Percentiles rank a stretch among this genome's conserved stretches.
Evolutionary conservation across 2,329 filamentous ascomycete genomes (phyloP).

Genomic region (Boeremia lycopersici): DNA sequence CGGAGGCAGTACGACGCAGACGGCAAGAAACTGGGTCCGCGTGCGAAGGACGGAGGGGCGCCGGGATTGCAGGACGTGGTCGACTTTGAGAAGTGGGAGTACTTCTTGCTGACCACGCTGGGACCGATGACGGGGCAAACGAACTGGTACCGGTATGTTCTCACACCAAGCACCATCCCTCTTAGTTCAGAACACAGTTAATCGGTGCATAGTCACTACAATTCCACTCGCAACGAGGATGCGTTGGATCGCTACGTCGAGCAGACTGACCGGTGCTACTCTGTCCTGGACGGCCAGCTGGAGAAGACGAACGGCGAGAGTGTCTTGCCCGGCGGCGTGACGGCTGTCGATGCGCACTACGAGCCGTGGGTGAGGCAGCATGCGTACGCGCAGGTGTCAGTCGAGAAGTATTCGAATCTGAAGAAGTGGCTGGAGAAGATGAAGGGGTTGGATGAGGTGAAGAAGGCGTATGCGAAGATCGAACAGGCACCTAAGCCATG

Average conservation of each 20-base stretch:
- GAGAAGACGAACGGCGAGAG: constrained; percentile 10
- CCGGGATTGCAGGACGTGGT: constrained; percentile 4
- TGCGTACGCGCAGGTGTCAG: constrained; percentile 10
- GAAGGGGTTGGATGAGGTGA: constrained; percentile 26
- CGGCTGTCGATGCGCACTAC: constrained; percentile 13
- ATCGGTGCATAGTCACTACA: constrained; percentile 7
- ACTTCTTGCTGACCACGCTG: constrained; percentile 11
- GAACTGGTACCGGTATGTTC: constrained; percentile 11
- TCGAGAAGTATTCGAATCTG: constrained; percentile 69
- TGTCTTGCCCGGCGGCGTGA: constrained; percentile 6
- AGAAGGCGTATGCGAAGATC: constrained; percentile 22
- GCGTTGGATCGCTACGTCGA: constrained; percentile 12
- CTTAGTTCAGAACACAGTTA: neutral
- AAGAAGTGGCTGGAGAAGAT: constrained; percentile 58
- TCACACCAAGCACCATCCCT: neutral
- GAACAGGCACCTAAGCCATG: constrained; percentile 60
- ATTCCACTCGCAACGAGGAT: constrained; percentile 10
- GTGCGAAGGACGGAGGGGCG: neutral
- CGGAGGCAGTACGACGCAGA: constrained; percentile 4
- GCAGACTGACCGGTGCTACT: constrained; percentile 15
- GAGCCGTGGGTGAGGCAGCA: constrained; percentile 16
- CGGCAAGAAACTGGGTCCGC: constrained; percentile 4
- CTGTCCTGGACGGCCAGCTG: constrained; percentile 10
- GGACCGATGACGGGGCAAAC: constrained; percentile 15
- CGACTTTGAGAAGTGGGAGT: constrained; percentile 16